Evolutionary conservation across 2,329 filamentous ascomycete species (phyloP), one percentile per base, ranked within the genome.

Genomic region (Ascomycota sp.): DNA sequence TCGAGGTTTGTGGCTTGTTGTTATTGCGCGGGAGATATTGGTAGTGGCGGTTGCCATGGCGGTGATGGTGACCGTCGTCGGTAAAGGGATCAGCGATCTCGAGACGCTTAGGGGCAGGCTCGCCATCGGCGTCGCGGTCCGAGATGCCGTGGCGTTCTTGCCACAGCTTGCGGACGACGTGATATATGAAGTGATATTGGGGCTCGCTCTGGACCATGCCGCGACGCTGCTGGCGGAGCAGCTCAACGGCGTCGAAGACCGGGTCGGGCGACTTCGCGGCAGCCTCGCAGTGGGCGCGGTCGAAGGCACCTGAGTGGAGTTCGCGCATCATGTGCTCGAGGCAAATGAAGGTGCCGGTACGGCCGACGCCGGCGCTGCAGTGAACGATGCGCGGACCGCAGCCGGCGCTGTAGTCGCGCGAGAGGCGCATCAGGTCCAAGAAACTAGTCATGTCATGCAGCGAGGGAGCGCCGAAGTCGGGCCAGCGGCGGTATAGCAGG

Each of bases 301-400:
- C 58, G 29, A 92, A 54, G 15, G 72, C 63, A 29, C 83, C 86
- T 5, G 72, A 65, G 19, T 80, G 72, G 8, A 95, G 63, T 51
- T 94, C 82, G 23, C 74, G 66, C 37, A 92, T 63, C 19, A 98
- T 67, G 50, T 91, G 82, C 52, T 95, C 89, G n/a, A 98, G 65
- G 2, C 82, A 78, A 43, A 98, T 93, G 47, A 95, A 98, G 0
- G 89, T 95, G 22, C 89, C 89, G 7, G 80, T 92, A 32, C 89
- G 72, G 9, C 89, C 89, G 10, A 98, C 86, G 24, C 89, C 89
- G 7, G 89, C 89, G 45, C 81, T 92, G 57, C 79, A 85, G 51
- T 85, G 78, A 8, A 83, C 67, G 34, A 95, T 74, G 32, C 86
- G 74, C 4, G 86, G 80, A 42, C 59, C 55, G 7, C 55, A 55